Conservation (phyloP, 116 monocot genomes). For the Trichopus zeylanicus region DNA sequence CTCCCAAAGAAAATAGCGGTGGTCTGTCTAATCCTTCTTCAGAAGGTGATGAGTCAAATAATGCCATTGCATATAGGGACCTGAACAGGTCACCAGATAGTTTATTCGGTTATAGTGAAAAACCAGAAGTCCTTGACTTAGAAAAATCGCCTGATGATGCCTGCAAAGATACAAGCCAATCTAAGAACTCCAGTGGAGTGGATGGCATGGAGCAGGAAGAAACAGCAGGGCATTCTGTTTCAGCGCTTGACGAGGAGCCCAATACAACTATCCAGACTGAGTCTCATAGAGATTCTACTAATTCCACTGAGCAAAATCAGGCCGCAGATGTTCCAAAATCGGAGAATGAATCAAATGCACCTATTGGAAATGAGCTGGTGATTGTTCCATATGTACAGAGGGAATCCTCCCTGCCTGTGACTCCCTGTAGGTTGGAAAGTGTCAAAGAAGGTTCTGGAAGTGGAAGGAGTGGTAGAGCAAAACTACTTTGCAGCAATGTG, state of each 20-base stretch:
- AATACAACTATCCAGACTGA: too few relatives aligned
- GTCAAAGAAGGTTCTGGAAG: constrained; percentile 23
- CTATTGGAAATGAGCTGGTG: constrained; percentile 17
- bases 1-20: constrained; percentile 37
- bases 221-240: constrained; percentile 31
- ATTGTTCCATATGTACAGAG: constrained; percentile 10
- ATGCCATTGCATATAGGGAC: constrained; percentile 35
- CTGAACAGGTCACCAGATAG: constrained; percentile 47
- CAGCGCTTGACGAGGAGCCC: constrained; percentile 38
- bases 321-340: constrained; percentile 13
- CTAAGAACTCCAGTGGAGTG: constrained; percentile 2
- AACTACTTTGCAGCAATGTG: constrained; percentile 7
- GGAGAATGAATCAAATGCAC: constrained; percentile 24
- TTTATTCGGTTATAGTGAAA: constrained; percentile 28
- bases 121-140: constrained; percentile 24
- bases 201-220: constrained; percentile 18
- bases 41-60: constrained; percentile 47
- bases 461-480: constrained; percentile 11
- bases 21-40: constrained; percentile 34
- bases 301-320: constrained; percentile 24
- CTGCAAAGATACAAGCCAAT: background rate
- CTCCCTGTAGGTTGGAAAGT: constrained; percentile 34
- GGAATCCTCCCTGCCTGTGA: constrained; percentile 20
- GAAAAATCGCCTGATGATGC: constrained; percentile 15
- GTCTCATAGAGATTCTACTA: too few relatives aligned